phyloP scores from a whole-genome alignment of 192 early-diverging fungal species.

The Gamsiella multidivaricata region DNA sequence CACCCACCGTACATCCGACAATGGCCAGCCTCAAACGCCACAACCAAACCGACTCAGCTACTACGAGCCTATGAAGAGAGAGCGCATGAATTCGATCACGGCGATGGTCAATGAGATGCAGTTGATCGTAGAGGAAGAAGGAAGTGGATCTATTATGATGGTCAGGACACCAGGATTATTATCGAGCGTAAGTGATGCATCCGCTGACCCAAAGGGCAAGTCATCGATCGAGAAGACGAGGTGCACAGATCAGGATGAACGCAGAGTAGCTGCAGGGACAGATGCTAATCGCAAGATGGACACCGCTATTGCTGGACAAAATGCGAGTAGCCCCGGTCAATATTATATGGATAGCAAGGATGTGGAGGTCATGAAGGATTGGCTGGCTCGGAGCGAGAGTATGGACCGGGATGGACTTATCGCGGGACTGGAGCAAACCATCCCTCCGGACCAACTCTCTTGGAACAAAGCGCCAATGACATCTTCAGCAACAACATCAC shows the following conservation, averaged over 20 bases:
- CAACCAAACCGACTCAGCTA: conserved; percentile 24
- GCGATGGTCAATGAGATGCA: conserved; percentile 37
- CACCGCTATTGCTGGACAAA: background rate
- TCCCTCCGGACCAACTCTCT: conserved; percentile 7
- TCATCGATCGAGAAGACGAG: background rate
- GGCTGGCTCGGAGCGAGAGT: conserved; percentile 6
- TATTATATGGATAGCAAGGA: conserved; percentile 15
- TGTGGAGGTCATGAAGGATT: conserved; percentile 21
- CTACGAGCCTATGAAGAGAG: conserved; percentile 27
- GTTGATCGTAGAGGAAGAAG: conserved; percentile 20
- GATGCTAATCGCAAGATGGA: background rate
- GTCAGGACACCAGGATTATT: background rate
- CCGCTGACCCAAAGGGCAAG: background rate
- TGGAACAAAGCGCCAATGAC: conserved; percentile 1
- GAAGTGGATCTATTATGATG: background rate
- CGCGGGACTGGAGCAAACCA: conserved; percentile 11
- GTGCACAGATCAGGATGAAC: background rate
- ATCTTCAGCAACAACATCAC: background rate
- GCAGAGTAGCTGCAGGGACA: background rate
- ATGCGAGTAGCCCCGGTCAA: conserved; percentile 10
- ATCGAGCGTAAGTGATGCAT: background rate
- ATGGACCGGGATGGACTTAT: conserved; percentile 10
- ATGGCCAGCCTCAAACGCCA: background rate
- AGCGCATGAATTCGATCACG: conserved; percentile 40
- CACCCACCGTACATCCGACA: background rate